Conservation (phyloP, 805 yeast species). For the Ogataea polymorpha region DNA sequence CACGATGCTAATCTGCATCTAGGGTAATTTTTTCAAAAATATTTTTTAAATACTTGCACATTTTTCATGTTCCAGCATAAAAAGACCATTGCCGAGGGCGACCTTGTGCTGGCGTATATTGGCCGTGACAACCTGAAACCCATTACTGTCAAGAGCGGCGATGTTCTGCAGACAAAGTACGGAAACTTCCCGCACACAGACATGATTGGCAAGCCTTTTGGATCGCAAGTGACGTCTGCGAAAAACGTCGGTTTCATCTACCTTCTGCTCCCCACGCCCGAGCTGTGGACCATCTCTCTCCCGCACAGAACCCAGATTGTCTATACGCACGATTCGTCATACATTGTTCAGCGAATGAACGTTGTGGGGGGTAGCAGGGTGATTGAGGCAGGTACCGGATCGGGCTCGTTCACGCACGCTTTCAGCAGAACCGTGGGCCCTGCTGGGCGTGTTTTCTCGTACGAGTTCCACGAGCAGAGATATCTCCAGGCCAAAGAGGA, state of each 20-base stretch:
- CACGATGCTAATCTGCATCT: background rate
- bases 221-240: conserved; percentile 72
- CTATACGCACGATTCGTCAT: conserved; percentile 92
- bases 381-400: conserved; percentile 97
- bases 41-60: conserved; percentile 16
- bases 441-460: conserved; percentile 70
- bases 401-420: conserved; percentile 93
- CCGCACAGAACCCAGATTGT: conserved; percentile 98
- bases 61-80: conserved; percentile 41
- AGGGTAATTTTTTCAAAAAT: background rate
- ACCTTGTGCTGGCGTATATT: conserved; percentile 81
- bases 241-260: conserved; percentile 84
- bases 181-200: conserved; percentile 83
- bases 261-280: conserved; percentile 88
- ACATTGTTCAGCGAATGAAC: conserved; percentile 77
- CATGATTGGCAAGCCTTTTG: conserved; percentile 80
- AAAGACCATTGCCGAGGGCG: conserved; percentile 76
- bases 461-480: conserved; percentile 87
- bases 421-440: conserved; percentile 72
- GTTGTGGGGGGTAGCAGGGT: conserved; percentile 74
- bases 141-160: conserved; percentile 55
- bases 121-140: conserved; percentile 81
- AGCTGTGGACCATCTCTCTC: conserved; percentile 90
- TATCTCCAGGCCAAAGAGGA: conserved; percentile 76
- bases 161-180: conserved; percentile 74